phyloP scores from a whole-genome alignment of 768 basidiomycete genomes.

The Xerocomus spinulosus region DNA sequence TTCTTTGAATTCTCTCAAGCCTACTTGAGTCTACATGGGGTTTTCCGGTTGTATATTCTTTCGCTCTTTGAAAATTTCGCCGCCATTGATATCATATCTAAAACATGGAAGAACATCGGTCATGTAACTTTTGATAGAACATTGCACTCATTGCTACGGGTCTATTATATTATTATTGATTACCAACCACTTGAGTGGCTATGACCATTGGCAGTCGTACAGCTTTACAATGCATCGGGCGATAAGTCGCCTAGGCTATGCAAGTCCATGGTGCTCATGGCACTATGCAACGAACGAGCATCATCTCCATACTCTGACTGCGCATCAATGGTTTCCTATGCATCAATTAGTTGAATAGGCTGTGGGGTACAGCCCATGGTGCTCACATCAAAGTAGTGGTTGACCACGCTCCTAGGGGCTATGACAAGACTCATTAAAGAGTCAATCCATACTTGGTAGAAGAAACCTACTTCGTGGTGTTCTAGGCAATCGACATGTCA shows the following conservation, averaged over 20 bases:
- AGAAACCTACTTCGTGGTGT: constrained; percentile 81
- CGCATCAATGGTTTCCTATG: constrained; percentile 68
- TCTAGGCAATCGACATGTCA: constrained; percentile 83
- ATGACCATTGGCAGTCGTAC: neutral
- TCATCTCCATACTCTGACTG: constrained; percentile 75
- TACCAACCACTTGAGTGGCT: neutral
- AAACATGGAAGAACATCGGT: constrained; percentile 33
- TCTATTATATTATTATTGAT: constrained; percentile 25
- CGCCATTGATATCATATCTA: constrained; percentile 24
- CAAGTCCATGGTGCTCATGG: constrained; percentile 51
- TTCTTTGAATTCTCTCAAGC: constrained; percentile 10
- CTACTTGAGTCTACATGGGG: neutral
- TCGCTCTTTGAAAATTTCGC: constrained; percentile 13
- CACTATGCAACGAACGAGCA: constrained; percentile 55
- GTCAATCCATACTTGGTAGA: no score
- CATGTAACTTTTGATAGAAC: constrained; percentile 35
- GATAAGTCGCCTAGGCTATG: constrained; percentile 65
- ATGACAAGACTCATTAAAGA: no score
- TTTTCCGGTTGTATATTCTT: constrained; percentile 4
- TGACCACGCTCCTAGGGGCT: constrained; percentile 84
- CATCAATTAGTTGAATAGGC: constrained; percentile 1
- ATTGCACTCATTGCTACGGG: constrained; percentile 35
- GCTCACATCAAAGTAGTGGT: constrained; percentile 93
- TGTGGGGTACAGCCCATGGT: neutral
- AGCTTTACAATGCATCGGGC: constrained; percentile 65